Conservation (phyloP, 2,329 filamentous ascomycete species). For the Aureobasidium mangrovei region DNA sequence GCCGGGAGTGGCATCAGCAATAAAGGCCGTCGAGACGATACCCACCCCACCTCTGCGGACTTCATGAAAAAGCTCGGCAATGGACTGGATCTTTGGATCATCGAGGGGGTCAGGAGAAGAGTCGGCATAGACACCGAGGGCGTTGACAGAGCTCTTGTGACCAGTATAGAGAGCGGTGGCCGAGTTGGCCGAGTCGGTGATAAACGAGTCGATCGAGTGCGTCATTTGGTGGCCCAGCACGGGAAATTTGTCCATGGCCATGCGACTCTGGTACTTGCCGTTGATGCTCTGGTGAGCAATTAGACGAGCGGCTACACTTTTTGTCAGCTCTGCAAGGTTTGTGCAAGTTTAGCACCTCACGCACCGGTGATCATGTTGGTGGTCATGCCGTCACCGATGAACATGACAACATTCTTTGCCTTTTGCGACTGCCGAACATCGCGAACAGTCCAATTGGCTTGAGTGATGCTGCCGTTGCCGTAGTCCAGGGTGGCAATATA, state of each 20-base stretch:
- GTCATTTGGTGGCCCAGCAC: slow-evolving; percentile 82
- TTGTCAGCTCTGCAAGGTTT: slow-evolving; percentile 21
- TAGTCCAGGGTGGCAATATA: slow-evolving; percentile 71
- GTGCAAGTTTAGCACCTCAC: not conserved
- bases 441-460: slow-evolving; percentile 68
- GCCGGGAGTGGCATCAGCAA: slow-evolving; percentile 75
- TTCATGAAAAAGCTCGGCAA: slow-evolving; percentile 68
- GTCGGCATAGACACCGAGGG: slow-evolving; percentile 72
- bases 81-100: slow-evolving; percentile 79
- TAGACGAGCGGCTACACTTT: slow-evolving; percentile 55
- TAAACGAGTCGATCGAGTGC: slow-evolving; percentile 75
- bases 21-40: slow-evolving; percentile 68
- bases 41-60: slow-evolving; percentile 53
- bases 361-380: slow-evolving; percentile 62
- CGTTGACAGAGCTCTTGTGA: slow-evolving; percentile 77
- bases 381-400: slow-evolving; percentile 63
- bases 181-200: slow-evolving; percentile 80
- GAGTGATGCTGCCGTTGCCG: slow-evolving; percentile 62
- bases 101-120: slow-evolving; percentile 65
- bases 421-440: slow-evolving; percentile 60
- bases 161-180: slow-evolving; percentile 74
- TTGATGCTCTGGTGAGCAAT: slow-evolving; percentile 77
- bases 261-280: slow-evolving; percentile 67
- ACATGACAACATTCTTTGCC: slow-evolving; percentile 78
- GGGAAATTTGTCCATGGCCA: slow-evolving; percentile 71